phyloP scores from a whole-genome alignment of 116 monocot genomes.

The Phalaenopsis hybrid region DNA sequence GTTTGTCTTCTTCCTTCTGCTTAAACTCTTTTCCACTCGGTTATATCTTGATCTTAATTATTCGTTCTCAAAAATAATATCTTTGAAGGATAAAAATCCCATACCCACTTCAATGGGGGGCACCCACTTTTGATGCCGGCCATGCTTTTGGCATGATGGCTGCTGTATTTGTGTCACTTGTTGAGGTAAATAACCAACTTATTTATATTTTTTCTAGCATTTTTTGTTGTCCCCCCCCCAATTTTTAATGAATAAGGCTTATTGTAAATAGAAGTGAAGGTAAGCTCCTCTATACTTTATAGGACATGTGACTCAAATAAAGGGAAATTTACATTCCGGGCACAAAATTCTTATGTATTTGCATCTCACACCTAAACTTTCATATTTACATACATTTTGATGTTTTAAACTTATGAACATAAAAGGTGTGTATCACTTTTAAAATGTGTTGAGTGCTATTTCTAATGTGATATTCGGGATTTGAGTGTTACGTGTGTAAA shows the following conservation, averaged over 20 bases:
- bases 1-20: constrained; percentile 13
- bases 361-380: too few relatives aligned
- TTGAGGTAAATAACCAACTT: constrained; percentile 52
- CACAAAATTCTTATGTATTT: too few relatives aligned
- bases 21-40: not conserved
- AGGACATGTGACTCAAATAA: too few relatives aligned
- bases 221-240: not conserved
- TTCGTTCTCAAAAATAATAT: not conserved
- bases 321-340: too few relatives aligned
- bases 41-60: not conserved
- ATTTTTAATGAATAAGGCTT: not conserved
- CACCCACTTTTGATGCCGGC: constrained; percentile 85
- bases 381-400: too few relatives aligned
- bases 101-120: constrained; percentile 94
- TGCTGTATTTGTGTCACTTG: constrained; percentile 72
- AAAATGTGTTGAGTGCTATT: too few relatives aligned
- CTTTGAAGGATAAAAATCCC: constrained; percentile 79
- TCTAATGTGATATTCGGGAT: too few relatives aligned
- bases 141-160: constrained; percentile 97
- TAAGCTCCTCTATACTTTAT: not conserved
- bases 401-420: too few relatives aligned
- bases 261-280: not conserved
- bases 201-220: not conserved
- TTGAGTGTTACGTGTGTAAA: too few relatives aligned
- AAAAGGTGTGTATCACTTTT: too few relatives aligned